These are phyloP conservation scores for Colletotrichum chlorophyti DNA, from an alignment of 2,329 filamentous ascomycete species.

Conservation along the genomic window DNA sequence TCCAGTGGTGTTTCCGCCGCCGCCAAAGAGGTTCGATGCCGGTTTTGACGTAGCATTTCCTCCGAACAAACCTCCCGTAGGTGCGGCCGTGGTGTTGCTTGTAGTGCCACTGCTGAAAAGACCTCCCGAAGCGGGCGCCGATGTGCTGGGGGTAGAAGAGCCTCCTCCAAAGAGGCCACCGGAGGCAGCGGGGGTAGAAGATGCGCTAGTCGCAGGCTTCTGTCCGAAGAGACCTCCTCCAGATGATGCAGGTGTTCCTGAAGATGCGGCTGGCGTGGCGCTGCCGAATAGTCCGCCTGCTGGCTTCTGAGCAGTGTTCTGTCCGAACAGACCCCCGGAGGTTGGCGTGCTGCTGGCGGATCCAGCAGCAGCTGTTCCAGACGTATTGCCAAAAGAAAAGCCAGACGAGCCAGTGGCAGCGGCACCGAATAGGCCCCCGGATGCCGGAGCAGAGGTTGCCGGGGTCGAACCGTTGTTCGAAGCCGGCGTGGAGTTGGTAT, in stretches of 20 bases:
- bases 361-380: slow-evolving; percentile 29
- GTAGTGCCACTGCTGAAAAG: slow-evolving; percentile 17
- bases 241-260: slow-evolving; percentile 32
- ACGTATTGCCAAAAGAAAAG: slow-evolving; percentile 48
- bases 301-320: slow-evolving; percentile 33
- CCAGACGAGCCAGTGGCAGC: slow-evolving; percentile 35
- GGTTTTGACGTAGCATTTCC: slow-evolving; percentile 34
- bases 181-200: slow-evolving; percentile 16
- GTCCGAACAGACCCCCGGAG: slow-evolving; percentile 40
- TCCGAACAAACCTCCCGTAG: slow-evolving; percentile 29
- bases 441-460: slow-evolving; percentile 45
- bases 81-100: slow-evolving; percentile 8
- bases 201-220: slow-evolving; percentile 25
- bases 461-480: slow-evolving; percentile 29
- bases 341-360: slow-evolving; percentile 37
- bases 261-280: slow-evolving; percentile 29
- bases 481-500: slow-evolving; percentile 36
- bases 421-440: slow-evolving; percentile 48
- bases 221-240: slow-evolving; percentile 40
- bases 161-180: slow-evolving; percentile 19
- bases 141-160: slow-evolving; percentile 25
- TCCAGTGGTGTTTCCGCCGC: slow-evolving; percentile 33
- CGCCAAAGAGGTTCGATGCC: slow-evolving; percentile 30
- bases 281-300: slow-evolving; percentile 34
- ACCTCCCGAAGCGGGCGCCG: slow-evolving; percentile 30